Evolutionary conservation across 2,329 filamentous ascomycete genomes (phyloP).

Genomic region (Aschersonia sp.): DNA sequence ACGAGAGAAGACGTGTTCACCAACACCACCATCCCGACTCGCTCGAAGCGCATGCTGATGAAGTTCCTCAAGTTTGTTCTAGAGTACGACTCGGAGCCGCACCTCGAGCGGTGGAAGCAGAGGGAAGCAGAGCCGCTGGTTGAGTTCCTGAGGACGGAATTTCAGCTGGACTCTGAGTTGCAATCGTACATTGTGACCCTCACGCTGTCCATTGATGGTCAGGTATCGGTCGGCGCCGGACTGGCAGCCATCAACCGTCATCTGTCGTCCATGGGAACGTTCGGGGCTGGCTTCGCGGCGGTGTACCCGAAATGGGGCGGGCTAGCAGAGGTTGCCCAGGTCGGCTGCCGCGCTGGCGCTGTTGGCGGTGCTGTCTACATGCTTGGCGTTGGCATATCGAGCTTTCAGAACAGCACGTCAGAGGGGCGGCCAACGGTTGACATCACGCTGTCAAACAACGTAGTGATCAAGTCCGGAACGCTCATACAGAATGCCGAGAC

Average conservation of each 20-base stretch:
- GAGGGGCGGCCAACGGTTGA: constrained; percentile 17
- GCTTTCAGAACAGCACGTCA: constrained; percentile 6
- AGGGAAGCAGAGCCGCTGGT: constrained; percentile 39
- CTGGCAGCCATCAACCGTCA: constrained; percentile 64
- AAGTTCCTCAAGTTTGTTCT: constrained; percentile 84
- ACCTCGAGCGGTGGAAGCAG: constrained; percentile 41
- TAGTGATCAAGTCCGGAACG: constrained; percentile 37
- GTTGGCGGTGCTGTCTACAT: constrained; percentile 89
- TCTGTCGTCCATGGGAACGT: constrained; percentile 71
- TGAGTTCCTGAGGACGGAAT: constrained; percentile 44
- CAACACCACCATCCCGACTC: constrained; percentile 58
- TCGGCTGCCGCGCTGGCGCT: constrained; percentile 76
- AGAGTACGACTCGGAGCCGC: constrained; percentile 47
- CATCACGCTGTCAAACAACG: constrained; percentile 40
- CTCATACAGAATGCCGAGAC: constrained; percentile 31
- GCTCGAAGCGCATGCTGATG: constrained; percentile 77
- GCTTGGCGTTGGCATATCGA: constrained; percentile 53
- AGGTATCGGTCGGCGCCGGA: constrained; percentile 48
- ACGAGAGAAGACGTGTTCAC: constrained; percentile 86
- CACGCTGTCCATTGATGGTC: constrained; percentile 55
- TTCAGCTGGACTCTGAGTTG: constrained; percentile 53
- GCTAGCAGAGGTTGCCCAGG: constrained; percentile 75
- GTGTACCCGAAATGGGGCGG: constrained; percentile 91
- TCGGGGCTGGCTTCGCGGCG: constrained; percentile 79
- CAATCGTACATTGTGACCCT: constrained; percentile 50